Evolutionary conservation across 2,329 filamentous ascomycete genomes (phyloP), one percentile per base, ranked within the genome.

Genomic region (Bipolaris sorokiniana): DNA sequence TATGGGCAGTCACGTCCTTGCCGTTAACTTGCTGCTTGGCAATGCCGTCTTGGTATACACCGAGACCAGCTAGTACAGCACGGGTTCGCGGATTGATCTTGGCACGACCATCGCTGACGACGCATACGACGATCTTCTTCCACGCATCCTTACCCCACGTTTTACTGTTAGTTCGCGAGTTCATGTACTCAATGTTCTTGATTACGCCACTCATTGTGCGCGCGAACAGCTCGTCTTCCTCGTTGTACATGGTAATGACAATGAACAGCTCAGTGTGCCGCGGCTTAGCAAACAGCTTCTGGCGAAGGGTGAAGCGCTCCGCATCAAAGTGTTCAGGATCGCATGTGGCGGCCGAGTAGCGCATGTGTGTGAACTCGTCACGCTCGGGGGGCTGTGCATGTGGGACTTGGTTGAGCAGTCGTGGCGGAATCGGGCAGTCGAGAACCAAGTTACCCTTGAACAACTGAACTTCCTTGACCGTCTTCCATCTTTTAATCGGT

Each of bases 171-270:
- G 89, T 92, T 48, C 94, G 87, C 59, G 90, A 92, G 78, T 95
- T 97, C 91, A 99, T 97, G 82, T 94, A 93, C 76, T 97, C 94
- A 66, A 99, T 91, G 76, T 99, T 99, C 81, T 99, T 98, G 83
- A 98, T 94, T 5, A 99, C 92, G 76, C 95, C 95, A 48, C 89
- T 91, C 91, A 99, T 91, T 4, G 95, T 98, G 40, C 95, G 88
- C 22, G 95, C 92, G 74, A 99, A 97, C 58, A 97, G 82, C 64
- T 98, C 88, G 69, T 99, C 95, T 76, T 99, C 94, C 73, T 99
- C 95, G 73, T 99, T 99, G 81, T 99, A 99, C 94, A 97, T 97
- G 56, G 94, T 98, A 51, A 98, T 87, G 33, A 93, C 94, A 69
- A 98, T 97, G 77, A 98, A 97, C 1, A 98, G 82, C 79, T 98